These are phyloP conservation scores for Ceratocystis variospora DNA, from an alignment of 2,329 filamentous ascomycete genomes.

Conservation along the genomic window DNA sequence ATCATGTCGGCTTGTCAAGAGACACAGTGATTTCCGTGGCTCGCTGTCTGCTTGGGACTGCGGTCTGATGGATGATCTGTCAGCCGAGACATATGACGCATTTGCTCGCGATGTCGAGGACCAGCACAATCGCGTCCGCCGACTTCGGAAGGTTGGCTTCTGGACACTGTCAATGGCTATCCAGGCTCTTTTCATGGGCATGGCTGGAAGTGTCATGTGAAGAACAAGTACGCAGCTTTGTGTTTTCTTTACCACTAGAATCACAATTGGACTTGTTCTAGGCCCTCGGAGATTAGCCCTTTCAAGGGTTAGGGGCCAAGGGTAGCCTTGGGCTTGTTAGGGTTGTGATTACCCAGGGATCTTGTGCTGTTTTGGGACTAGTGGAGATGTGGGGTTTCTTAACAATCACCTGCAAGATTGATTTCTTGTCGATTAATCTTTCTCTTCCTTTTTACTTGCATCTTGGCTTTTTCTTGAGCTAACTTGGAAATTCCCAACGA, in stretches of 20 bases:
- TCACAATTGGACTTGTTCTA: no score
- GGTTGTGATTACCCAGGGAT: neutral
- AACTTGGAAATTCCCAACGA: neutral
- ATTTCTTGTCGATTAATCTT: conserved; percentile 1
- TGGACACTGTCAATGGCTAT: conserved; percentile 90
- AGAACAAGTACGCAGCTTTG: neutral
- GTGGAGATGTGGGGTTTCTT: conserved; percentile 7
- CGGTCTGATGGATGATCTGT: conserved; percentile 84
- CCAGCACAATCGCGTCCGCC: conserved; percentile 68
- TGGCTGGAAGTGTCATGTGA: conserved; percentile 65
- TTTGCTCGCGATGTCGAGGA: conserved; percentile 86
- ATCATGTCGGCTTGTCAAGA: conserved; percentile 86
- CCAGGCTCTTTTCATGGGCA: conserved; percentile 86
- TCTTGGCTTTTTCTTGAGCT: conserved; percentile 2
- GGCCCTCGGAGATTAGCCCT: neutral
- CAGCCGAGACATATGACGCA: conserved; percentile 84
- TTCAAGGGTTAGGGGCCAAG: neutral
- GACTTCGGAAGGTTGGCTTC: conserved; percentile 89
- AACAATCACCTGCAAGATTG: neutral
- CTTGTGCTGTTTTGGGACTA: conserved; percentile 1
- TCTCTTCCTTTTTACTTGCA: conserved; percentile 4
- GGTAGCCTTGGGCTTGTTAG: neutral
- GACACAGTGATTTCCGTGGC: conserved; percentile 77
- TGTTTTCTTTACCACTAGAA: neutral
- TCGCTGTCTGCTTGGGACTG: conserved; percentile 92